Percentiles rank a stretch among this genome's conserved stretches.
Conservation (phyloP, 441 rosid genomes). For the Mallotus japonicus region DNA sequence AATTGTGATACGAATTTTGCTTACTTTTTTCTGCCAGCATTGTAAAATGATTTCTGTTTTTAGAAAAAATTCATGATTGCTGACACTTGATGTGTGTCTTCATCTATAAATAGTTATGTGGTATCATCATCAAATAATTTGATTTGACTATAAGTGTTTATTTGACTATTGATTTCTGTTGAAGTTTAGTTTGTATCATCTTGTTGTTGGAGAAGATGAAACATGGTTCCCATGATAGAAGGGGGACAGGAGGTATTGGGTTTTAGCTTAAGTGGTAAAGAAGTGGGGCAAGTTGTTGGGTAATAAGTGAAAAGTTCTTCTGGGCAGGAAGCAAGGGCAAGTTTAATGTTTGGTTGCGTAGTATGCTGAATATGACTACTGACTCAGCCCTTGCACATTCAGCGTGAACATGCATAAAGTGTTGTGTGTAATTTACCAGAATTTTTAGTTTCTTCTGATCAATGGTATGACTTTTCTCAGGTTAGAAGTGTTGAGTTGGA, state of each 20-base stretch:
- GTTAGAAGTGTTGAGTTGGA: conserved; percentile 66
- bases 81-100: no score
- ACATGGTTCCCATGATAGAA: neutral
- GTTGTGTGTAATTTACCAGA: neutral
- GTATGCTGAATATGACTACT: neutral
- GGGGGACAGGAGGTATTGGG: neutral
- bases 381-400: neutral
- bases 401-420: neutral
- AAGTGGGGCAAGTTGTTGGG: neutral
- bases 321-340: no score
- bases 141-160: neutral
- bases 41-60: conserved; percentile 8
- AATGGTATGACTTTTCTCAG: conserved; percentile 41
- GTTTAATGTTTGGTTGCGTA: neutral
- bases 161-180: neutral
- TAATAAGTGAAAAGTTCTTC: neutral
- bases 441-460: neutral
- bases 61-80: no score
- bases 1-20: no score
- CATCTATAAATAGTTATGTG: no score
- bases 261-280: neutral
- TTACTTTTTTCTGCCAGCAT: neutral
- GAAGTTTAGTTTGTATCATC: neutral
- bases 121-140: neutral
- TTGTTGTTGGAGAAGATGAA: conserved; percentile 1